These are phyloP conservation scores for Platanthera guangdongensis DNA, from an alignment of 106 monocot species.

Conservation along the genomic window DNA sequence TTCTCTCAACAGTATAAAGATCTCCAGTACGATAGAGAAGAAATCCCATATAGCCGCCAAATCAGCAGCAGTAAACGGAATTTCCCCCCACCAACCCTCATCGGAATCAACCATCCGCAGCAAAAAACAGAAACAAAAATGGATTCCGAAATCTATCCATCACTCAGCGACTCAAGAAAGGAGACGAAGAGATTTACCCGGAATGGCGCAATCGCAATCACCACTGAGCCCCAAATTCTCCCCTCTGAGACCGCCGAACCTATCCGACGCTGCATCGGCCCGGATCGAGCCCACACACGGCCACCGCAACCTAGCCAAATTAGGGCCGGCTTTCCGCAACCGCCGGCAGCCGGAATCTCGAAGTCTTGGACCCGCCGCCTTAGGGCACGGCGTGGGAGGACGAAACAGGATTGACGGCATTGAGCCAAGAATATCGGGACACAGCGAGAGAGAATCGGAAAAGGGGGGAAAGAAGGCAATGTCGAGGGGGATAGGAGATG, in stretches of 20 bases:
- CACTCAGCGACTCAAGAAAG: not conserved
- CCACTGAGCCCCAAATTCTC: not conserved
- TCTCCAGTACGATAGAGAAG: not conserved
- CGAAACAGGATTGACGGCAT: not conserved
- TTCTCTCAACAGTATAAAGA: too few relatives aligned
- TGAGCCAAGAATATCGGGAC: not conserved
- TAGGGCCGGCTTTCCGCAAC: constrained; percentile 12
- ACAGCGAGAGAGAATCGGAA: not conserved
- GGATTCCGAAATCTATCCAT: not conserved
- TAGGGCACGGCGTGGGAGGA: not conserved
- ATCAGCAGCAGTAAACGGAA: not conserved
- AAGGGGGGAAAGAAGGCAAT: not conserved
- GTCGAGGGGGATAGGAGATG: not conserved
- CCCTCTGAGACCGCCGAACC: not conserved
- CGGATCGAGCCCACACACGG: constrained; percentile 31
- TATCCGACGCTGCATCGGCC: constrained; percentile 19
- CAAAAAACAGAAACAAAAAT: not conserved
- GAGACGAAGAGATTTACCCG: not conserved
- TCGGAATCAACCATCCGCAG: not conserved
- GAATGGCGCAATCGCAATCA: constrained; percentile 7
- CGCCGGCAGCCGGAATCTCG: not conserved
- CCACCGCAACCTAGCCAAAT: constrained; percentile 30
- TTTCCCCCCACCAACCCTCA: not conserved
- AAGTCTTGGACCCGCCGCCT: too few relatives aligned
- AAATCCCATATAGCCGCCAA: not conserved